Percentiles rank a stretch among this genome's conserved stretches.
phyloP scores from a whole-genome alignment of 2,329 filamentous ascomycete genomes.

The Boeremia lycopersici region DNA sequence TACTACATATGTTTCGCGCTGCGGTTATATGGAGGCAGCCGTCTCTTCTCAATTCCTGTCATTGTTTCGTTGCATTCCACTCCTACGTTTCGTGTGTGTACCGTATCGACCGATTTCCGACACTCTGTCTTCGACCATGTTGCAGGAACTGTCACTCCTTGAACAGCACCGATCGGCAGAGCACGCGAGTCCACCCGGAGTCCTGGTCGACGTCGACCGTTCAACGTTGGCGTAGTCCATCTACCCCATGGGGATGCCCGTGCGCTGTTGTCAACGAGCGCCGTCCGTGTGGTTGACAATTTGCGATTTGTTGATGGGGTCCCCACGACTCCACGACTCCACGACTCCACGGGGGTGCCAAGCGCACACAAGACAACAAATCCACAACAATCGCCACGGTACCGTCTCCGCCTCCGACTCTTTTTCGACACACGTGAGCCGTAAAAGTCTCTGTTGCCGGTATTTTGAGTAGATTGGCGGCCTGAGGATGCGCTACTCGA shows the following conservation, averaged over 20 bases:
- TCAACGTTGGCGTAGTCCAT: slow-evolving; percentile 8
- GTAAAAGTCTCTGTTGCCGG: neutral
- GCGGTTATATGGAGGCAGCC: neutral
- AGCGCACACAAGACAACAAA: neutral
- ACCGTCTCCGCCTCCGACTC: slow-evolving; percentile 1
- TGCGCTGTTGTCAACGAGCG: neutral
- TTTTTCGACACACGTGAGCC: slow-evolving; percentile 13
- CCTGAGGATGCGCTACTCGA: slow-evolving; percentile 1
- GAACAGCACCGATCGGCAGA: neutral
- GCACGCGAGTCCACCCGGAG: slow-evolving; percentile 13
- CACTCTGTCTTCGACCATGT: neutral
- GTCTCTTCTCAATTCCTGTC: neutral
- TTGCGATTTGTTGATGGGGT: neutral
- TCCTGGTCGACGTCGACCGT: slow-evolving; percentile 14
- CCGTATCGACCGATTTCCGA: neutral
- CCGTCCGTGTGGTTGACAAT: slow-evolving; percentile 3
- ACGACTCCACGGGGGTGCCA: neutral
- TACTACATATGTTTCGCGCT: neutral
- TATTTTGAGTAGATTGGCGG: neutral
- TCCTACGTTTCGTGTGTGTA: neutral
- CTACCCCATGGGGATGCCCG: slow-evolving; percentile 25
- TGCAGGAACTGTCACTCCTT: neutral
- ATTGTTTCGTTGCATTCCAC: neutral
- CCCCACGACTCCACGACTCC: neutral
- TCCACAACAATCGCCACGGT: neutral